A percentile compares a stretch with the other conserved stretches of the same genome.
phyloP scores from a whole-genome alignment of 345 rosid genomes.

The Alliaria petiolata region DNA sequence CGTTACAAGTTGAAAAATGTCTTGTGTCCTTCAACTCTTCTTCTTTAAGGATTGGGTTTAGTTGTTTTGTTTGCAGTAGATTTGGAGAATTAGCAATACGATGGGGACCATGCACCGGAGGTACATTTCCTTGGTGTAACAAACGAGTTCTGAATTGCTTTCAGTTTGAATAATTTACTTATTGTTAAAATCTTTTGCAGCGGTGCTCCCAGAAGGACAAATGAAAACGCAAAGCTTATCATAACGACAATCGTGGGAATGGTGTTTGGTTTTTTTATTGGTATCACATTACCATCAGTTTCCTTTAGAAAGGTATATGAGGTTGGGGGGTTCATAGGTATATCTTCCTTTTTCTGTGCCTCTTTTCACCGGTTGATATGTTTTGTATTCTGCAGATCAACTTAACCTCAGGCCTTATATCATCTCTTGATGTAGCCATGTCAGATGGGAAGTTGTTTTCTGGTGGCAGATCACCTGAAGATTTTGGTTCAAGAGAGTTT shows the following conservation, averaged over 20 bases:
- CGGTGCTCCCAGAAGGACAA: conserved; percentile 57
- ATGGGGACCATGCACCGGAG: conserved; percentile 70
- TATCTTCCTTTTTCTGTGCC: background rate
- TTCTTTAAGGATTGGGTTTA: conserved; percentile 20
- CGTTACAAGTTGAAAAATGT: conserved; percentile 25
- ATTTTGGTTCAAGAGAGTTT: conserved; percentile 30
- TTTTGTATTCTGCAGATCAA: conserved; percentile 53
- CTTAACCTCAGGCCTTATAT: conserved; percentile 49
- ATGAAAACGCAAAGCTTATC: conserved; percentile 49
- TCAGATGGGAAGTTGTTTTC: conserved; percentile 31
- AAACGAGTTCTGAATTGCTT: background rate
- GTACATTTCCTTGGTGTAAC: conserved; percentile 29
- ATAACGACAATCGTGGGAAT: conserved; percentile 55
- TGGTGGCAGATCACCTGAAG: conserved; percentile 39
- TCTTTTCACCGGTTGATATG: conserved; percentile 17
- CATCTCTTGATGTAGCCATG: conserved; percentile 44
- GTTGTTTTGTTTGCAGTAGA: conserved; percentile 25
- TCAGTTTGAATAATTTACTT: background rate
- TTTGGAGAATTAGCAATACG: conserved; percentile 12
- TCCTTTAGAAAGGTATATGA: conserved; percentile 60
- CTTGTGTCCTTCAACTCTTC: conserved; percentile 28
- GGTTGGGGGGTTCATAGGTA: background rate
- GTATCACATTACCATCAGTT: conserved; percentile 64
- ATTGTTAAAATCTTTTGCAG: conserved; percentile 35
- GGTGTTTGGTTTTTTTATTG: conserved; percentile 71